phyloP scores from a whole-genome alignment of 1,284 basidiomycete genomes.

The Gymnopus androsaceus region DNA sequence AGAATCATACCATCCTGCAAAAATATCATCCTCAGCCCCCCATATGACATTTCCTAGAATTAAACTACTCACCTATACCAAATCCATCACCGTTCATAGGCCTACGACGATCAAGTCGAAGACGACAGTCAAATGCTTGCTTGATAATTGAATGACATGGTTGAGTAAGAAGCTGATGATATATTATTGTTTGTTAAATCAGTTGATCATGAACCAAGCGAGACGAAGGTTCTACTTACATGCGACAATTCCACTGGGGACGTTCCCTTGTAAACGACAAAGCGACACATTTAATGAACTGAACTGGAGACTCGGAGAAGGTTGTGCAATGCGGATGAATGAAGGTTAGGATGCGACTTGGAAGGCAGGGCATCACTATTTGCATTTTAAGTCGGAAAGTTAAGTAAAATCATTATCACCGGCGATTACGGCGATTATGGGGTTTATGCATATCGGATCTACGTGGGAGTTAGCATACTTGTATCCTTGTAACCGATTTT shows the following conservation, averaged over 20 bases:
- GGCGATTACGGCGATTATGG: too few species aligned
- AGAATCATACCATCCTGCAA: constrained; percentile 83
- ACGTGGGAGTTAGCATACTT: too few species aligned
- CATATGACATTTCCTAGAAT: not conserved
- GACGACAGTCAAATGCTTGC: constrained; percentile 89
- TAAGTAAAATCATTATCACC: too few species aligned
- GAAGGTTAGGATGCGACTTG: too few species aligned
- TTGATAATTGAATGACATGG: constrained; percentile 96
- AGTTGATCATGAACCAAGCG: too few species aligned
- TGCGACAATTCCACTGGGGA: constrained; percentile 87
- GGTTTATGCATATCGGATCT: too few species aligned
- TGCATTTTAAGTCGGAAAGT: too few species aligned
- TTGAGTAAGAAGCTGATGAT: constrained; percentile 74
- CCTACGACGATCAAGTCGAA: constrained; percentile 79
- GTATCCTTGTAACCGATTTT: too few species aligned
- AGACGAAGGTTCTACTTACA: constrained; percentile 48
- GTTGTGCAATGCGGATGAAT: too few species aligned
- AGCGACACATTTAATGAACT: constrained; percentile 90
- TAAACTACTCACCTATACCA: constrained; percentile 77
- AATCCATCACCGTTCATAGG: constrained; percentile 97
- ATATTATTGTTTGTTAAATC: constrained; percentile 16
- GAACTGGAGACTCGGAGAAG: too few species aligned
- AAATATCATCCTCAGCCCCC: not conserved
- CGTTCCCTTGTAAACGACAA: constrained; percentile 90
- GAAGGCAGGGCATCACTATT: too few species aligned